Conservation (phyloP, 2,329 filamentous ascomycete species). For the Trichoderma atrobrunneum region DNA sequence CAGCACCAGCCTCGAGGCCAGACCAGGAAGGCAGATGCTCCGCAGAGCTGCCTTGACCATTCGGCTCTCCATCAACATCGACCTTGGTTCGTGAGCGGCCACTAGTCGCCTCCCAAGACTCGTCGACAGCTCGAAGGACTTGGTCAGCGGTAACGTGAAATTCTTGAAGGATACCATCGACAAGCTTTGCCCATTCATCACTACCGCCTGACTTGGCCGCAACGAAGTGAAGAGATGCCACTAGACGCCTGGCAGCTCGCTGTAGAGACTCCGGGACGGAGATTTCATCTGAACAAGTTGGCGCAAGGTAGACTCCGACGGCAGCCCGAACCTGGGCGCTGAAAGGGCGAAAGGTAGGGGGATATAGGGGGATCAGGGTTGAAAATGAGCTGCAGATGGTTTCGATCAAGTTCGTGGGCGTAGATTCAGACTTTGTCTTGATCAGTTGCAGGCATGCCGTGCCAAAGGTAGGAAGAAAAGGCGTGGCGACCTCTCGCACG, state of each 20-base stretch:
- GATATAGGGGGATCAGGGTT: slow-evolving; percentile 73
- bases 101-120: slow-evolving; percentile 73
- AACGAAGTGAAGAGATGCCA: slow-evolving; percentile 72
- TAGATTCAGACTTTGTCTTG: slow-evolving; percentile 41
- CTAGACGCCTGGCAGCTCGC: slow-evolving; percentile 59
- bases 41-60: slow-evolving; percentile 43
- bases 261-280: slow-evolving; percentile 53
- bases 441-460: slow-evolving; percentile 68
- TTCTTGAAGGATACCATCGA: slow-evolving; percentile 59
- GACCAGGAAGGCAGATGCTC: slow-evolving; percentile 66
- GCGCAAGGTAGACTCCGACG: slow-evolving; percentile 59
- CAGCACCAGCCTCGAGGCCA: slow-evolving; percentile 69
- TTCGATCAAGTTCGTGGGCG: slow-evolving; percentile 55
- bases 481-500: slow-evolving; percentile 82
- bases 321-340: slow-evolving; percentile 64
- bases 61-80: slow-evolving; percentile 45
- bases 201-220: slow-evolving; percentile 74
- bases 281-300: slow-evolving; percentile 53
- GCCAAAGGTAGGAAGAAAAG: slow-evolving; percentile 72
- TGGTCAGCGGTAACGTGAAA: slow-evolving; percentile 71
- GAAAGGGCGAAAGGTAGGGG: slow-evolving; percentile 78
- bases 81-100: slow-evolving; percentile 45
- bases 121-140: slow-evolving; percentile 73
- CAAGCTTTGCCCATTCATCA: slow-evolving; percentile 73
- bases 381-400: slow-evolving; percentile 69